Conservation (phyloP, 495 filamentous ascomycete genomes). For the Aspergillus ostianus region DNA sequence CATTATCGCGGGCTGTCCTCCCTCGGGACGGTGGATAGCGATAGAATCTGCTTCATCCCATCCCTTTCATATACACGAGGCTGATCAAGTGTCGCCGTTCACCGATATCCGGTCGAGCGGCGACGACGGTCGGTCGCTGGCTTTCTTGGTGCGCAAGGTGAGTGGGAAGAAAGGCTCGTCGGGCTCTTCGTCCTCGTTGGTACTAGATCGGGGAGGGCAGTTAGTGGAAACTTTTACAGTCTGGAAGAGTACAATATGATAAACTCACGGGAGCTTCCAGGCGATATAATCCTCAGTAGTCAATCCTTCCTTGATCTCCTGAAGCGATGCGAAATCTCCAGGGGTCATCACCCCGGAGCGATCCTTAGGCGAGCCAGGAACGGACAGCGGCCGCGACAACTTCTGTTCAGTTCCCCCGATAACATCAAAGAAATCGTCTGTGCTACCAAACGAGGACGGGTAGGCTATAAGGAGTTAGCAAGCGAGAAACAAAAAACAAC, state of each 20-base stretch:
- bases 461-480: constrained; percentile 59
- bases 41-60: background rate
- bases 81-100: constrained; percentile 24
- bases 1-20: background rate
- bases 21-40: background rate
- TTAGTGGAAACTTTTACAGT: background rate
- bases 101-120: constrained; percentile 43
- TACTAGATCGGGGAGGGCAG: constrained; percentile 12
- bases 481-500: background rate
- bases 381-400: constrained; percentile 88
- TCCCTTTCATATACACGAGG: background rate
- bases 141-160: constrained; percentile 60
- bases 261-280: constrained; percentile 97
- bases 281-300: constrained; percentile 97
- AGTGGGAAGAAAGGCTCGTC: constrained; percentile 94
- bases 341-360: constrained; percentile 98
- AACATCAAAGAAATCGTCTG: constrained; percentile 76
- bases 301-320: constrained; percentile 89
- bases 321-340: constrained; percentile 92
- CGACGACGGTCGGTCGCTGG: constrained; percentile 36
- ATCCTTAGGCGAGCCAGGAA: constrained; percentile 87
- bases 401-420: constrained; percentile 89
- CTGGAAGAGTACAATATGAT: background rate
- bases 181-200: constrained; percentile 89
- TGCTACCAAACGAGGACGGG: constrained; percentile 73